phyloP scores from a whole-genome alignment of 306 rosid genomes.

The Elaeagnus macrophylla region DNA sequence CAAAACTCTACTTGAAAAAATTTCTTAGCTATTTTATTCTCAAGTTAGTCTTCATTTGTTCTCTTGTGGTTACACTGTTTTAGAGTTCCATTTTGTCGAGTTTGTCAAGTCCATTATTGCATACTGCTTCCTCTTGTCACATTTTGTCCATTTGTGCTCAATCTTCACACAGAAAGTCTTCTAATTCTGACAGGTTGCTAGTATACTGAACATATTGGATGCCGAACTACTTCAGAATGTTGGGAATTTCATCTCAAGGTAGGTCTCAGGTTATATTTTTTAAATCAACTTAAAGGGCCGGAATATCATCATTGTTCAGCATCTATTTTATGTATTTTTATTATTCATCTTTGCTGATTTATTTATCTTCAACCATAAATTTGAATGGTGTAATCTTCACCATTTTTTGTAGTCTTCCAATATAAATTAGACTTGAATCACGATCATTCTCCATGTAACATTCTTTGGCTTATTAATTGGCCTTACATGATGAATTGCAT shows the following conservation, averaged over 20 bases:
- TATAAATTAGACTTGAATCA: not conserved
- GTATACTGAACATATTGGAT: slow-evolving; percentile 82
- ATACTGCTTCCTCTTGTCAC: not conserved
- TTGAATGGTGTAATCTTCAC: not conserved
- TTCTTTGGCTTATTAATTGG: too few relatives aligned
- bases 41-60: too few relatives aligned
- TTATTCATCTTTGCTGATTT: not conserved
- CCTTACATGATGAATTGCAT: too few relatives aligned
- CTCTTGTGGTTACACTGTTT: too few relatives aligned
- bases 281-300: slow-evolving; percentile 6
- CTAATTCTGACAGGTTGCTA: slow-evolving; percentile 59
- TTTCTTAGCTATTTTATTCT: too few relatives aligned
- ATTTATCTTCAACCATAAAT: not conserved
- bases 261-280: slow-evolving; percentile 24
- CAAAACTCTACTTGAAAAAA: too few relatives aligned
- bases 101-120: not conserved
- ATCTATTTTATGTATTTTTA: not conserved
- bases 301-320: not conserved
- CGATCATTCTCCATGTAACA: too few relatives aligned
- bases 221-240: slow-evolving; percentile 61
- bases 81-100: too few relatives aligned
- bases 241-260: slow-evolving; percentile 80
- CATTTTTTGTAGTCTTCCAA: not conserved
- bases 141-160: not conserved
- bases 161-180: slow-evolving; percentile 9